phyloP scores from a whole-genome alignment of 176 grass and related monocot species.

The Paspalum notatum region DNA sequence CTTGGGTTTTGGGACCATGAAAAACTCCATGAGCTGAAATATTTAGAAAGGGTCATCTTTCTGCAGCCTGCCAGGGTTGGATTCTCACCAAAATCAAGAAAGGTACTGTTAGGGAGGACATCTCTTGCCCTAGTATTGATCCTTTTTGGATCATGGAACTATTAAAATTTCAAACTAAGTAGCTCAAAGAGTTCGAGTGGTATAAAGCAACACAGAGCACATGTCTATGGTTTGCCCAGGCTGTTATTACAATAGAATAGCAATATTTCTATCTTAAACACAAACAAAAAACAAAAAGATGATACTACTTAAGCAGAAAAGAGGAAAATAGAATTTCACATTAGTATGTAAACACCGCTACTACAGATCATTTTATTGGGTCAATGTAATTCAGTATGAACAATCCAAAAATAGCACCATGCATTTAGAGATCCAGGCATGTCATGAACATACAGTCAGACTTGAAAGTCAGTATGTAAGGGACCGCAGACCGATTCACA shows the following conservation, averaged over 20 bases:
- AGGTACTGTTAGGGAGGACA: neutral
- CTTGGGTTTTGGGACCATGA: slow-evolving; percentile 2
- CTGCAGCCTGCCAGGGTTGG: neutral
- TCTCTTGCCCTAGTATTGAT: neutral
- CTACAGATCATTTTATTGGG: slow-evolving; percentile 1
- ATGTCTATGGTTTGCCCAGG: neutral
- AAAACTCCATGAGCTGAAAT: neutral
- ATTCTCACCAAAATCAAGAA: neutral
- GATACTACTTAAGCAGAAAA: neutral
- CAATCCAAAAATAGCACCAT: neutral
- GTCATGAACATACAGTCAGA: neutral
- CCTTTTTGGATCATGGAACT: neutral
- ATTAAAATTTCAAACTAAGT: neutral
- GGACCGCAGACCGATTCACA: neutral
- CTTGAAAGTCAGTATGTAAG: neutral
- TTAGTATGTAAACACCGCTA: neutral
- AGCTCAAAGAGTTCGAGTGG: neutral
- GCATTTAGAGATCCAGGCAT: neutral
- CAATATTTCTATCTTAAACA: neutral
- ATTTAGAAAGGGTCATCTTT: neutral
- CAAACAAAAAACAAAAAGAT: neutral
- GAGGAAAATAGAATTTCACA: neutral
- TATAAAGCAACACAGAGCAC: neutral
- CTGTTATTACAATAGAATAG: neutral
- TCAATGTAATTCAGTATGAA: neutral